Base-by-base conservation (phyloP, 2,329 filamentous ascomycete genomes). In the Curvularia spicifera region DNA sequence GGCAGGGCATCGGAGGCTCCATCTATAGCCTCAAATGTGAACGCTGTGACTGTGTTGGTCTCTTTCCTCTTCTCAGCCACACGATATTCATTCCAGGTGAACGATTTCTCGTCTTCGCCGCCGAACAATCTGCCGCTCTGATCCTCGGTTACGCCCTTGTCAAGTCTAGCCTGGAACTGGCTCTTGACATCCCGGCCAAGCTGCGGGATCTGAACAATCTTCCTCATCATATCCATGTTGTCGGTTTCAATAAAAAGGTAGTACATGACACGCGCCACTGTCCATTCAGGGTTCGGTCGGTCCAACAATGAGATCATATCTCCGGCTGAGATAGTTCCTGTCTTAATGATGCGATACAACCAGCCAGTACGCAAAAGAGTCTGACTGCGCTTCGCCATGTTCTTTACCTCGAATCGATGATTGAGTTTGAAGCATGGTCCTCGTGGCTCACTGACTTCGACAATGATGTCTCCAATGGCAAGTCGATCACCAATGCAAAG, bases 391-490 rank as follows among this genome's bases (percentile, higher is more conserved):
- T 83, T 83, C 4, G 87, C 84, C 72, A 89, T 88, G 59, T 87
- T 83, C 65, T 85, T 85, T 9, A 88, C 76, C 33, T 83, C 80
- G 71, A 90, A 90, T 1, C 87, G 85, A 65, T 89, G 87, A 69
- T 89, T 90, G 8, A 90, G 80, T 69, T 89, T 90, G 77, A 84
- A 89, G 76, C 87, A 89, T 9, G 87, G 87, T 63, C 86, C 83
- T 15, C 87, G 81, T 0, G 87, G 87, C 24, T 88, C 76, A 60
- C 82, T 84, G 24, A 89, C 83, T 64, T 89, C 84, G 0, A 89
- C 78, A 2, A 85, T 57, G 0, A 85, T 78, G 2, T 45, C 74
- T 0, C 83, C 73, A 7, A 89, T 80, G 0, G 80, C 76, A 18
- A 87, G 77, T 13, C 85, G 76, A 64, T 90, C 87, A 22, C 87